A percentile compares a stretch with the other conserved stretches of the same genome.
Conservation (phyloP, 768 basidiomycete genomes). For the Clitopilus passeckerianus region DNA sequence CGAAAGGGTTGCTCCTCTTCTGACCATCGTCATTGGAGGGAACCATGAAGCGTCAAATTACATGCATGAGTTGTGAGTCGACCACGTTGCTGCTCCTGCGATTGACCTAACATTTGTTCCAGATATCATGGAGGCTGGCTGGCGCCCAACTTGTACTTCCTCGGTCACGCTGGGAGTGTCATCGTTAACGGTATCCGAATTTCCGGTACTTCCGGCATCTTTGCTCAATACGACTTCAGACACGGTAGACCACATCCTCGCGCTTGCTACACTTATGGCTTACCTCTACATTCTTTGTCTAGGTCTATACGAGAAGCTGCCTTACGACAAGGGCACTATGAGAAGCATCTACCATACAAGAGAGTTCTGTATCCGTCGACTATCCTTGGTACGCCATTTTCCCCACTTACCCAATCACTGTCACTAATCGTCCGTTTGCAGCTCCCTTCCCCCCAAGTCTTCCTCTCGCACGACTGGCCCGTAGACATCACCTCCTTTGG, state of each 20-base stretch:
- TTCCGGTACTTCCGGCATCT: constrained; percentile 91
- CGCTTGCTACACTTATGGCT: background rate
- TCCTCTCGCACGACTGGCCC: constrained; percentile 98
- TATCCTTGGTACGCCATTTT: constrained; percentile 56
- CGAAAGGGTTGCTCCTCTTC: constrained; percentile 70
- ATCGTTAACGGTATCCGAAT: constrained; percentile 85
- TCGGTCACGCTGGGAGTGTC: constrained; percentile 88
- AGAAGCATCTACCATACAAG: constrained; percentile 90
- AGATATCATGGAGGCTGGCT: constrained; percentile 98
- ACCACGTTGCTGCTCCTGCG: background rate
- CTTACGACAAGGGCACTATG: constrained; percentile 69
- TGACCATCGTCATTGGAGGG: constrained; percentile 94
- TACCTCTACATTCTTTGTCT: background rate
- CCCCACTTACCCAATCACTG: constrained; percentile 9
- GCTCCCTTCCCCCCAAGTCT: constrained; percentile 65
- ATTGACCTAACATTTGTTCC: background rate
- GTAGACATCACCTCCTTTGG: constrained; percentile 48
- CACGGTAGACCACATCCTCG: constrained; percentile 38
- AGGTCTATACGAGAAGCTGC: constrained; percentile 81
- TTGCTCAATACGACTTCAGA: constrained; percentile 69
- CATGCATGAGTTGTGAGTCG: constrained; percentile 86
- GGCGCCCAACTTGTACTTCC: constrained; percentile 94
- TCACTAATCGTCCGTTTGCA: constrained; percentile 7
- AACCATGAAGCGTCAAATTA: constrained; percentile 98
- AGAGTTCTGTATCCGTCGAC: constrained; percentile 73